These are phyloP conservation scores for Vitis vinifera DNA, from an alignment of 164 flowering plant species.

Conservation along the genomic window ASM3070453v1 NC_081807.1:2647501-2648000, in stretches of 20 bases:
- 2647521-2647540: constrained; percentile 7
- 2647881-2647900: constrained; percentile 44
- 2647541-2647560: constrained; percentile 11
- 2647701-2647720: constrained; percentile 12
- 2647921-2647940: constrained; percentile 38
- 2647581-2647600: constrained; percentile 11
- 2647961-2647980: constrained; percentile 49
- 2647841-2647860: constrained; percentile 49
- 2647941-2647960: constrained; percentile 48
- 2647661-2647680: constrained; percentile 15
- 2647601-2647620: constrained; percentile 9
- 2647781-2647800: constrained; percentile 51
- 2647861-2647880: constrained; percentile 84
- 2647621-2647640: constrained; percentile 8
- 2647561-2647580: constrained; percentile 9
- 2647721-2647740: constrained; percentile 22
- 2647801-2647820: constrained; percentile 58
- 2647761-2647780: constrained; percentile 28
- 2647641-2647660: constrained; percentile 14
- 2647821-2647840: constrained; percentile 37
- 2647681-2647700: constrained; percentile 11
- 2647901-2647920: constrained; percentile 64
- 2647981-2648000: constrained; percentile 64
- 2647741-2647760: constrained; percentile 37
- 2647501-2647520: constrained; percentile 16